Conservation (phyloP, 208 protist species). For the Leishmania amazonensis region DNA sequence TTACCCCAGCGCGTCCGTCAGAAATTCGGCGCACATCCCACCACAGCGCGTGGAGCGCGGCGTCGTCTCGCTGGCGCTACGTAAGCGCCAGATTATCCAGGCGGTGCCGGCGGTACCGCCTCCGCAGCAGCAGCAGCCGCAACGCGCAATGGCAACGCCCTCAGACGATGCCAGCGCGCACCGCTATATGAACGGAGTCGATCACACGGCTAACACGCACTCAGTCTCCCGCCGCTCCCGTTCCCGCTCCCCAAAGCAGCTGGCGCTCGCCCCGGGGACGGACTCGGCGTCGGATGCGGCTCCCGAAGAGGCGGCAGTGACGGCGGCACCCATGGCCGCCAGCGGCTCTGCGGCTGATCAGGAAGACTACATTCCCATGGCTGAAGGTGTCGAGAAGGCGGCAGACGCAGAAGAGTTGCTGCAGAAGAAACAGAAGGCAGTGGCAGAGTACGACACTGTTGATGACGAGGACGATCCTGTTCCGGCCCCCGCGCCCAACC, state of each 20-base stretch:
- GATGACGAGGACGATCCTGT: constrained; percentile 30
- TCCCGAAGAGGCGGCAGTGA: neutral
- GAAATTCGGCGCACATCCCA: constrained; percentile 3
- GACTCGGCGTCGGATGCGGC: neutral
- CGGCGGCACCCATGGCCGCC: neutral
- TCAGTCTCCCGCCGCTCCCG: constrained; percentile 47
- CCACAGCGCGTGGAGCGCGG: constrained; percentile 35
- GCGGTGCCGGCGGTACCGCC: neutral
- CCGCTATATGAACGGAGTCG: constrained; percentile 15
- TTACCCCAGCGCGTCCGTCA: neutral
- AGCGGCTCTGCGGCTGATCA: neutral
- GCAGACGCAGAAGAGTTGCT: neutral
- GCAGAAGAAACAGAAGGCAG: neutral
- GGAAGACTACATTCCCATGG: constrained; percentile 1
- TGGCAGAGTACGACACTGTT: neutral
- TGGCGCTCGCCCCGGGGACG: neutral
- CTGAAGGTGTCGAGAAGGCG: constrained; percentile 3
- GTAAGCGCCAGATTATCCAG: constrained; percentile 14
- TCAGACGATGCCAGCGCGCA: neutral
- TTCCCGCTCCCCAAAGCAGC: constrained; percentile 43
- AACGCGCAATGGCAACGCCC: constrained; percentile 1
- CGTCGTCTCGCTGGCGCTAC: constrained; percentile 16
- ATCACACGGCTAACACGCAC: constrained; percentile 31
- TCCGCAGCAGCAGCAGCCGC: constrained; percentile 1
- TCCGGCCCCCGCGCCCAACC: constrained; percentile 31